phyloP scores from a whole-genome alignment of 768 basidiomycete species.

The Rhizopogon vulgaris region DNA sequence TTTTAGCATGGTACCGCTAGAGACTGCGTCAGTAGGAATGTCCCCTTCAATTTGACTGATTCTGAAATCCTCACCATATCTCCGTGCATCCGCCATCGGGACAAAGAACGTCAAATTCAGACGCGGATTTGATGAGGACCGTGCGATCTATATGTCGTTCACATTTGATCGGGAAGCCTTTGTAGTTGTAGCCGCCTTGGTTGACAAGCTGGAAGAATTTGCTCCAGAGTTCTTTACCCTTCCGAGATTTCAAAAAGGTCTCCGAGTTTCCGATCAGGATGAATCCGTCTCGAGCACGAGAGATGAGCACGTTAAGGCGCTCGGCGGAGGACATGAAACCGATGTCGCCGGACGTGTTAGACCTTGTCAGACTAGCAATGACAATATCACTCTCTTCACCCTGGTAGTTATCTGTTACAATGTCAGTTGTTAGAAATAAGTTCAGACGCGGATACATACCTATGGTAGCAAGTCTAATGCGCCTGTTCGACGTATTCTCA shows the following conservation, averaged over 20 bases:
- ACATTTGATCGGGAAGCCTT: constrained; percentile 56
- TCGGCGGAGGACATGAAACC: constrained; percentile 71
- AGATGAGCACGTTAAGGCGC: constrained; percentile 65
- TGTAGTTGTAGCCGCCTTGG: constrained; percentile 40
- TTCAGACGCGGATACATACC: constrained; percentile 30
- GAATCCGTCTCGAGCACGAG: constrained; percentile 58
- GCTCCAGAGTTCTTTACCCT: constrained; percentile 47
- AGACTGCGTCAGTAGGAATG: neutral
- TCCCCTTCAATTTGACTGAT: neutral
- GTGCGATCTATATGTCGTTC: constrained; percentile 43
- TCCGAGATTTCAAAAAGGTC: constrained; percentile 49
- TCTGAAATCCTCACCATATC: constrained; percentile 42
- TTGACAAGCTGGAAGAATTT: constrained; percentile 41
- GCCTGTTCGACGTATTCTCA: constrained; percentile 33
- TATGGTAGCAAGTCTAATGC: constrained; percentile 57
- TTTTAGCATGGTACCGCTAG: constrained; percentile 40
- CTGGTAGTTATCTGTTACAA: constrained; percentile 60
- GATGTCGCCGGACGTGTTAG: constrained; percentile 49
- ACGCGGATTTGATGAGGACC: constrained; percentile 32
- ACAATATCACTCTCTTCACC: constrained; percentile 73
- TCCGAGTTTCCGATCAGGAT: constrained; percentile 61
- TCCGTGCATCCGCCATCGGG: constrained; percentile 61
- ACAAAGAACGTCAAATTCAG: constrained; percentile 43
- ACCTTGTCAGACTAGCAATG: constrained; percentile 53
- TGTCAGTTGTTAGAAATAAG: neutral